Base-by-base conservation (phyloP, 225 moss, liverwort and hornwort genomes). In the Straminergon stramineum region DNA sequence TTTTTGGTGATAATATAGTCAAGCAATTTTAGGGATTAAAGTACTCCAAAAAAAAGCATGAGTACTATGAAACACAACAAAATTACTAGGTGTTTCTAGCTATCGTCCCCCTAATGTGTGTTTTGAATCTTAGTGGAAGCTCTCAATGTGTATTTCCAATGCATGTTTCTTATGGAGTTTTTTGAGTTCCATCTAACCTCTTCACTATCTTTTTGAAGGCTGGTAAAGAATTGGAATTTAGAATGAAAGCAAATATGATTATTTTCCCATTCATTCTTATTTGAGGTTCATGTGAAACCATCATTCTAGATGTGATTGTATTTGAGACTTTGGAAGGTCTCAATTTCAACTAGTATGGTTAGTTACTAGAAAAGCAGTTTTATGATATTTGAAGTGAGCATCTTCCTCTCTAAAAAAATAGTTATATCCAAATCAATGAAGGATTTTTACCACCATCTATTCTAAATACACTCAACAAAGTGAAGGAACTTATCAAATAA, bases 101-200 rank as follows among this genome's bases (percentile, higher is more conserved):
- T 9, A 48, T 48, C 48, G 10, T 48, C 48, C 16, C 57, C 52
- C 13, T 52, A 57, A 57, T 20, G 7, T 57, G 57, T 34, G 3
- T 34, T 34, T 2, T 34, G 4, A 66, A 18, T 66, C 5, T 34
- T 10, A 34, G 18, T 18, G 18, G 34, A 34, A 66, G 66, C 5
- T 66, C 5, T 66, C 1, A 66, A 5, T 66, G 30, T 64, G 9
- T 31, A 1, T 64, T 30, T 32, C 64, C 9, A 64, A 32, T 68
- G 13, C 2, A 4, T 41, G 8, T 41, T 71, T 7, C 0, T 3
- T 15, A 13, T 3, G 2, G 15, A 71, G 8, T 41, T 43, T 1
- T 26, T 26, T 41, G 5, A 71, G 14, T 43, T 43, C 41, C 14
- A 73, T 73, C 0, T 73, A 0, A 73, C 15, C 15, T 43, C 26